phyloP scores from a whole-genome alignment of 2,329 filamentous ascomycete genomes.

The Bipolaris gigantea region DNA sequence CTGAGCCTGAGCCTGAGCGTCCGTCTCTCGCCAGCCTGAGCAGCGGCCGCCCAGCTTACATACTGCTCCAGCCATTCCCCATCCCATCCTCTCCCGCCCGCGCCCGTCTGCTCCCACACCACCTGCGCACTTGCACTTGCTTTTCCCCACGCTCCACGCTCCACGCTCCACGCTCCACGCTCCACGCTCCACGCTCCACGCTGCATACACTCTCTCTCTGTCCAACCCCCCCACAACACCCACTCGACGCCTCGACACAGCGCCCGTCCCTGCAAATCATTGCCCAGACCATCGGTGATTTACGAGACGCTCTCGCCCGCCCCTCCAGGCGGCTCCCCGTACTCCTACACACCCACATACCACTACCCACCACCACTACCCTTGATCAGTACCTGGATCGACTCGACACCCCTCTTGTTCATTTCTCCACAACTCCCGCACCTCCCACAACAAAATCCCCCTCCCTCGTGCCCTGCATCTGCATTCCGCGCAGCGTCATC shows the following conservation, averaged over 20 bases:
- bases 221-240: constrained; percentile 3
- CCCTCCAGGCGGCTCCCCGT: constrained; percentile 2
- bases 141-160: constrained; percentile 25
- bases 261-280: constrained; percentile 19
- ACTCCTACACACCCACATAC: background rate
- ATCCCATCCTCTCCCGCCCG: constrained; percentile 16
- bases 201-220: constrained; percentile 18
- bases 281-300: constrained; percentile 12
- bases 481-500: constrained; percentile 8
- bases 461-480: background rate
- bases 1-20: background rate
- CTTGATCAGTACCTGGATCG: constrained; percentile 14
- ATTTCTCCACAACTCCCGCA: background rate
- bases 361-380: background rate
- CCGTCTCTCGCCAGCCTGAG: background rate
- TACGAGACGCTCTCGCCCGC: background rate
- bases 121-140: background rate
- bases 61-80: constrained; percentile 14
- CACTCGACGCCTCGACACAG: constrained; percentile 1
- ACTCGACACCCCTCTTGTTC: constrained; percentile 1
- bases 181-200: too few relatives aligned
- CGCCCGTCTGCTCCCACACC: constrained; percentile 18
- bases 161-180: too few relatives aligned
- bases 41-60: constrained; percentile 8
- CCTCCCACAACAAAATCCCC: background rate